These are phyloP conservation scores for Coemansia asiatica DNA, from an alignment of 192 early-diverging fungal genomes.

Conservation along the genomic window DNA sequence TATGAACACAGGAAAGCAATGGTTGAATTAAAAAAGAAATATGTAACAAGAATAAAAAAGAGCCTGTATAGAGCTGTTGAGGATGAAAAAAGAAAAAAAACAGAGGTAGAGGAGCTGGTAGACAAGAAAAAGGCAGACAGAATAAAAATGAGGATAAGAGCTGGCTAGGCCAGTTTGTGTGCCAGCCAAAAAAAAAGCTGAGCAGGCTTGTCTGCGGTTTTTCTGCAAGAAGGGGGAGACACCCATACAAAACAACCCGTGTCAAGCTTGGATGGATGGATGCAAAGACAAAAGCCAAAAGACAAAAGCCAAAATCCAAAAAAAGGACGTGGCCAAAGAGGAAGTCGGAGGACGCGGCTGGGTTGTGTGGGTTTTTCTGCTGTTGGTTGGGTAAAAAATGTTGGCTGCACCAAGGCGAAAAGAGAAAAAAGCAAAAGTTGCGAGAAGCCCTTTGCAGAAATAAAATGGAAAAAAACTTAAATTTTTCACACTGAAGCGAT, in stretches of 20 bases:
- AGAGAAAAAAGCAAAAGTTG: slow-evolving; percentile 2
- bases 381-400: not conserved
- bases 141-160: not conserved
- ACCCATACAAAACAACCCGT: not conserved
- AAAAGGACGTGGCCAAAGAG: not conserved
- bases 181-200: not conserved
- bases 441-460: not conserved
- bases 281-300: not conserved
- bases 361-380: not conserved
- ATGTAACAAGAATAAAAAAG: not conserved
- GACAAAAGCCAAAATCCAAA: too few relatives aligned
- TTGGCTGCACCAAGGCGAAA: slow-evolving; percentile 1
- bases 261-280: not conserved
- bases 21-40: not conserved
- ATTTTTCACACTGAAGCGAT: not conserved
- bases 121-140: not conserved
- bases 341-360: not conserved
- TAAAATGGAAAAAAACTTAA: not conserved
- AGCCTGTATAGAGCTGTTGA: not conserved
- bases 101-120: not conserved
- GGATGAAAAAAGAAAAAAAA: not conserved
- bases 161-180: not conserved
- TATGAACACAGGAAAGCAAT: too few relatives aligned
- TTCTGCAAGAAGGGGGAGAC: not conserved
- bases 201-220: too few relatives aligned